phyloP scores from a whole-genome alignment of 192 early-diverging fungal species.

The Linnemannia schmuckeri region DNA sequence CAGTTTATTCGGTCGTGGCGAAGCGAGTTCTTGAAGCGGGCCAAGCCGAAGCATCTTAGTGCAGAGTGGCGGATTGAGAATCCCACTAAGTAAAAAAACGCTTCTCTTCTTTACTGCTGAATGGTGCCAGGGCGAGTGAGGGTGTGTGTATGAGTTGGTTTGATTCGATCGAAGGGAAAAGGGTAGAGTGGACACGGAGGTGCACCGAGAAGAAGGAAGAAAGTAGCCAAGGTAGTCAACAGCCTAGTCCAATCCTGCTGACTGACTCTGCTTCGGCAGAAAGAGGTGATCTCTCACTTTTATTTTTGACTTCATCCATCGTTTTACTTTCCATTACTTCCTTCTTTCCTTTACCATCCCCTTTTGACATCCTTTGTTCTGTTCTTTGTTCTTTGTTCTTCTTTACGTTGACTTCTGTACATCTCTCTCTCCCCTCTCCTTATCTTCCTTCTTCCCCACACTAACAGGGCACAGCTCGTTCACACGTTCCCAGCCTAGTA shows the following conservation, averaged over 20 bases:
- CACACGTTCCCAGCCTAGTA: background rate
- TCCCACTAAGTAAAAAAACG: background rate
- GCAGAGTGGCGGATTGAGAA: slow-evolving; percentile 43
- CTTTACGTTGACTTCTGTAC: background rate
- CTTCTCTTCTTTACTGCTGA: background rate
- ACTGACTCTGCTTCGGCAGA: too few species aligned
- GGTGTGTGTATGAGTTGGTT: too few species aligned
- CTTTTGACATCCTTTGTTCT: background rate
- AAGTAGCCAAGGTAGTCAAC: too few species aligned
- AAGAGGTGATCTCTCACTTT: too few species aligned
- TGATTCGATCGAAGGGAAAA: too few species aligned
- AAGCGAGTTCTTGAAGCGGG: slow-evolving; percentile 26
- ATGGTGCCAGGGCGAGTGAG: background rate
- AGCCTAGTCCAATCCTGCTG: too few species aligned
- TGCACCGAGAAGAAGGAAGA: too few species aligned
- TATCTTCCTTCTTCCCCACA: background rate
- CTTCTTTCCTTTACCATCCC: slow-evolving; percentile 1
- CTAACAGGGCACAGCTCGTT: background rate
- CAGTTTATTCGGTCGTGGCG: slow-evolving; percentile 47
- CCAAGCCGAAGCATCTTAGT: slow-evolving; percentile 31
- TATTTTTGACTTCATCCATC: background rate
- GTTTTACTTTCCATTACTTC: background rate
- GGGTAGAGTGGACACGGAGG: too few species aligned
- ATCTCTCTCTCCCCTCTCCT: background rate
- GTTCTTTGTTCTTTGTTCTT: background rate